Conservation (phyloP, 331 rosid genomes). For the Prunus yedoensis region DNA sequence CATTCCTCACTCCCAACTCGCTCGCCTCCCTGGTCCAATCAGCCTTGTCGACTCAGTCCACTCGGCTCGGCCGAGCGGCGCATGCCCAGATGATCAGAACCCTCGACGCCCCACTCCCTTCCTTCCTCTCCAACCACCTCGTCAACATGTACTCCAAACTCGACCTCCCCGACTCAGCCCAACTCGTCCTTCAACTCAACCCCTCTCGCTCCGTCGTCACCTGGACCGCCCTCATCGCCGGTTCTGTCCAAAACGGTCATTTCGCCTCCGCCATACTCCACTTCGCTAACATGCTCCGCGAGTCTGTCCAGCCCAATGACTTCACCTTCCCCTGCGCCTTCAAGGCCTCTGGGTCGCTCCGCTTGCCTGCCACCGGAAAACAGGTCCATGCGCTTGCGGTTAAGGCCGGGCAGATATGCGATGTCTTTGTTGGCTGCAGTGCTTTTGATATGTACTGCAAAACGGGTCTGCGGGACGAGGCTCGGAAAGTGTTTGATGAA, state of each 20-base stretch:
- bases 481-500: constrained; percentile 64
- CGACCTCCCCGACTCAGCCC: constrained; percentile 61
- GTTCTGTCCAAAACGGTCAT: constrained; percentile 66
- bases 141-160: constrained; percentile 91
- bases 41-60: constrained; percentile 47
- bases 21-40: constrained; percentile 58
- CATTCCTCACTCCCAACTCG: constrained; percentile 40
- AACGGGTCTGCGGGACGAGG: constrained; percentile 51
- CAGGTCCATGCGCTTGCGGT: constrained; percentile 70
- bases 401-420: constrained; percentile 58
- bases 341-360: constrained; percentile 62
- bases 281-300: constrained; percentile 64
- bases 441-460: constrained; percentile 81
- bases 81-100: constrained; percentile 66
- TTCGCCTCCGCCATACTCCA: constrained; percentile 46
- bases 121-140: constrained; percentile 74
- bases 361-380: constrained; percentile 49
- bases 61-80: constrained; percentile 54
- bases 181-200: constrained; percentile 55
- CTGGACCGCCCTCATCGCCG: constrained; percentile 84
- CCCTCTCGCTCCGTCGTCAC: constrained; percentile 72
- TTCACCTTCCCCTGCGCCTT: constrained; percentile 79
- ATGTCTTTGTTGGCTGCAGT: constrained; percentile 82
- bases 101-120: constrained; percentile 48
- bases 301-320: constrained; percentile 64